A percentile compares a stretch with the other conserved stretches of the same genome.
These are phyloP conservation scores for Penicillium sp. DNA, from an alignment of 2,329 filamentous ascomycete species.

Conservation along the genomic window DNA sequence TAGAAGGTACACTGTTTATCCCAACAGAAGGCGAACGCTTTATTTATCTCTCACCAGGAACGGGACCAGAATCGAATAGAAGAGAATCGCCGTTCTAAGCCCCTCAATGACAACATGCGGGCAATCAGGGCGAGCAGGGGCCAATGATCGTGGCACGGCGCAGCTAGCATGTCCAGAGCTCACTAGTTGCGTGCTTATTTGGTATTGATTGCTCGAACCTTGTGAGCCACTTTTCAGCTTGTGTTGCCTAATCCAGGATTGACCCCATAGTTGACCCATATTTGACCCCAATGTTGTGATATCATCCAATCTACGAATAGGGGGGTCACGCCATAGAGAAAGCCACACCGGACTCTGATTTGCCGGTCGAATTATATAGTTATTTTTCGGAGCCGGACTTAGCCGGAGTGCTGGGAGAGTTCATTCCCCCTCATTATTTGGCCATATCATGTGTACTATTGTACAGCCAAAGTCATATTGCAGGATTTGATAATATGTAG, in stretches of 20 bases:
- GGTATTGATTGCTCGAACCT: neutral
- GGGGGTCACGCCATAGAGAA: neutral
- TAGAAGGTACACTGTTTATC: neutral
- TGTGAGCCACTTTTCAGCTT: constrained; percentile 3
- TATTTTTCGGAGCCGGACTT: neutral
- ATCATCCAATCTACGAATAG: neutral
- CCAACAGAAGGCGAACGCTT: neutral
- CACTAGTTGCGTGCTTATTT: constrained; percentile 1
- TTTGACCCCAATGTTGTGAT: neutral
- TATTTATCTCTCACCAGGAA: neutral
- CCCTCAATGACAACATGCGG: constrained; percentile 6
- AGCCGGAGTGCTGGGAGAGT: neutral
- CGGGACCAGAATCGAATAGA: neutral
- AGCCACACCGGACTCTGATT: neutral
- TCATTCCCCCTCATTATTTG: neutral
- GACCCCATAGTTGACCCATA: neutral
- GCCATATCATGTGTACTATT: neutral
- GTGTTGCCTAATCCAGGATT: neutral
- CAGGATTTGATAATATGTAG: neutral
- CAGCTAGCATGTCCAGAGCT: neutral
- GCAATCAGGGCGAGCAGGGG: neutral
- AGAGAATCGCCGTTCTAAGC: neutral
- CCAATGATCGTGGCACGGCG: constrained; percentile 4
- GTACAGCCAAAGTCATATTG: neutral
- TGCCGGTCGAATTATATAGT: neutral